Percentiles rank a stretch among this genome's conserved stretches.
These are phyloP conservation scores for Intubia oerlemansii DNA, from an alignment of 2,329 filamentous ascomycete species.

Conservation along the genomic window DNA sequence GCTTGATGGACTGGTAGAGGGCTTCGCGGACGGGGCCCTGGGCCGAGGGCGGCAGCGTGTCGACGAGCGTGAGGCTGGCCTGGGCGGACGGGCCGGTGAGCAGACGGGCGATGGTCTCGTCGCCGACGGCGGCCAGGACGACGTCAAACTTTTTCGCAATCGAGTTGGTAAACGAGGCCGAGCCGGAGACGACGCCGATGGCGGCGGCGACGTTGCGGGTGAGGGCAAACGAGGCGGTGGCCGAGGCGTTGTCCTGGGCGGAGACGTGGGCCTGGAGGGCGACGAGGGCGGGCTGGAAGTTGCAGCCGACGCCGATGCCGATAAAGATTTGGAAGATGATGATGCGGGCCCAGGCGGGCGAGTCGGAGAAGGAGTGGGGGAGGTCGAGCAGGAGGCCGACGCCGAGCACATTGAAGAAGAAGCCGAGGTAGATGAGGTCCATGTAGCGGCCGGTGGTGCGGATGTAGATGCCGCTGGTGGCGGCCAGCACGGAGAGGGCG, in stretches of 20 bases:
- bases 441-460: slow-evolving; percentile 20
- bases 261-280: slow-evolving; percentile 38
- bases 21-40: slow-evolving; percentile 23
- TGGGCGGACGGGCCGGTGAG: slow-evolving; percentile 6
- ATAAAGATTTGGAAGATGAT: slow-evolving; percentile 30
- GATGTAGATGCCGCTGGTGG: slow-evolving; percentile 13
- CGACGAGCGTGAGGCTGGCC: slow-evolving; percentile 21
- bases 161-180: slow-evolving; percentile 7
- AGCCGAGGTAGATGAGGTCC: slow-evolving; percentile 25
- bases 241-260: slow-evolving; percentile 33
- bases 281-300: slow-evolving; percentile 37
- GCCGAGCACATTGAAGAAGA: slow-evolving; percentile 31
- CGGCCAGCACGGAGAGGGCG: slow-evolving; percentile 18
- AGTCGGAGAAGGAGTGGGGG: slow-evolving; percentile 15
- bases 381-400: slow-evolving; percentile 31
- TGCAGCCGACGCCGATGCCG: slow-evolving; percentile 33
- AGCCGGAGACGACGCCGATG: slow-evolving; percentile 7
- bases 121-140: slow-evolving; percentile 4
- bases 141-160: slow-evolving; percentile 5
- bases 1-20: slow-evolving; percentile 25
- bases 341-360: slow-evolving; percentile 15
- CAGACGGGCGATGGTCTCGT: neutral
- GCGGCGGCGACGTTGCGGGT: slow-evolving; percentile 21
- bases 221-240: slow-evolving; percentile 36
- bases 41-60: slow-evolving; percentile 18